Base-by-base conservation (phyloP, 495 filamentous ascomycete species). In the Poronia punctata region DNA sequence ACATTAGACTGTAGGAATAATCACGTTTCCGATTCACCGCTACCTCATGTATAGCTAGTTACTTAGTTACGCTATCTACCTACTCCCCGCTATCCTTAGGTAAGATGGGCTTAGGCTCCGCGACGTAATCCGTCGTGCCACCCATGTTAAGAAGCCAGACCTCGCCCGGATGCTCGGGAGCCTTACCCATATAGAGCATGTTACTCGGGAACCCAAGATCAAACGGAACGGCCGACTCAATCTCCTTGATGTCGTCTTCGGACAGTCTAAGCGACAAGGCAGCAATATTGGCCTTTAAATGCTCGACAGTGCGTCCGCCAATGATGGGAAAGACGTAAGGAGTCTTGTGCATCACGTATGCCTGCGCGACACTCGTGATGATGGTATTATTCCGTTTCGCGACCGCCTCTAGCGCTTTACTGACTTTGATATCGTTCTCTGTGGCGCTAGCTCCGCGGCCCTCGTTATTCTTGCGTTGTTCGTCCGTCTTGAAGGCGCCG, bases 251-350 rank as follows among this genome's bases (percentile, higher is more conserved):
- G 22, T 88, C 81, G 18, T 80, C 71, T 0, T 71, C 57, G 2
- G 62, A 71, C 39, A 88, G 61, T 34, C 57, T 47, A 23, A 87
- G 35, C 0, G 51, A 60, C 22, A 87, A 57, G 3, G 78, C 83
- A 43, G 81, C 79, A 43, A 87, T 80, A 39, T 80, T 86, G 42
- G 62, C 72, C 59, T 80, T 77, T 4, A 88, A 53, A 35, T 82
- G 78, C 14, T 76, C 65, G 21, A 75, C 55, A 34, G 65, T 81
- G 14, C 75, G 58, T 5, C 67, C 77, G 10, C 84, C 84, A 16
- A 86, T 69, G 38, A 89, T 78, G 7, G 84, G 84, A 58, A 86
- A 88, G 17, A 86, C 81, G 47, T 87, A 82, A 0, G 83, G 78
- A 9, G 80, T 66, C 59, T 88, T 88, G 56, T 75, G 69, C 57